Percentiles rank a stretch among this genome's conserved stretches.
phyloP scores from a whole-genome alignment of 2,329 filamentous ascomycete genomes.

The Metarhizium robertsii region DNA sequence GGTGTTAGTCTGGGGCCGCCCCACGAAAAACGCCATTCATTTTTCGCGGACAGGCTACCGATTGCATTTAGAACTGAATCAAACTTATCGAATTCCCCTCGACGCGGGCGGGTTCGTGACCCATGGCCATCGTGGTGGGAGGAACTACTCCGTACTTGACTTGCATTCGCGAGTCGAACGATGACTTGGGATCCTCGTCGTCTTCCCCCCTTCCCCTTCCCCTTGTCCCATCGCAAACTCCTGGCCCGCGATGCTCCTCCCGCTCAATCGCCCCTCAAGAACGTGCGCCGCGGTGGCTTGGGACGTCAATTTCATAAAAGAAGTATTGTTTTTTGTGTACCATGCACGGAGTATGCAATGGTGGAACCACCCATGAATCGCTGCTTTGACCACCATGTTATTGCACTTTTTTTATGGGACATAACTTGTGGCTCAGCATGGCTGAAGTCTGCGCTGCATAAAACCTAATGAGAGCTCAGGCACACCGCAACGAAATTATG shows the following conservation, averaged over 20 bases:
- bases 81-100: not conserved
- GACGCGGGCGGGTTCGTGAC: not conserved
- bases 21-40: conserved; percentile 6
- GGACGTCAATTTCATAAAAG: not conserved
- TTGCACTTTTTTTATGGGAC: conserved; percentile 3
- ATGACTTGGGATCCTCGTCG: not conserved
- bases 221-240: not conserved
- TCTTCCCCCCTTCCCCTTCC: not conserved
- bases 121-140: not conserved
- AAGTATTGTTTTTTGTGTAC: not conserved
- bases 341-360: not conserved
- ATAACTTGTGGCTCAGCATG: not conserved
- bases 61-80: not conserved
- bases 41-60: not conserved
- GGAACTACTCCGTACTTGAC: conserved; percentile 1
- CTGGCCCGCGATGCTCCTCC: not conserved
- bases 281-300: not conserved
- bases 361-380: not conserved
- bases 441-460: conserved; percentile 1
- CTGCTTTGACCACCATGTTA: conserved; percentile 3
- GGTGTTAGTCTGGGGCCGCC: conserved; percentile 16
- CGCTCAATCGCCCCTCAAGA: not conserved
- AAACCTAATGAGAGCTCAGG: not conserved
- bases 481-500: conserved; percentile 4
- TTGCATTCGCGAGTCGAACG: conserved; percentile 4